Percentiles rank a stretch among this genome's conserved stretches.
Conservation (phyloP, 2,329 filamentous ascomycete species). For the Sporothrix dimorphospora region DNA sequence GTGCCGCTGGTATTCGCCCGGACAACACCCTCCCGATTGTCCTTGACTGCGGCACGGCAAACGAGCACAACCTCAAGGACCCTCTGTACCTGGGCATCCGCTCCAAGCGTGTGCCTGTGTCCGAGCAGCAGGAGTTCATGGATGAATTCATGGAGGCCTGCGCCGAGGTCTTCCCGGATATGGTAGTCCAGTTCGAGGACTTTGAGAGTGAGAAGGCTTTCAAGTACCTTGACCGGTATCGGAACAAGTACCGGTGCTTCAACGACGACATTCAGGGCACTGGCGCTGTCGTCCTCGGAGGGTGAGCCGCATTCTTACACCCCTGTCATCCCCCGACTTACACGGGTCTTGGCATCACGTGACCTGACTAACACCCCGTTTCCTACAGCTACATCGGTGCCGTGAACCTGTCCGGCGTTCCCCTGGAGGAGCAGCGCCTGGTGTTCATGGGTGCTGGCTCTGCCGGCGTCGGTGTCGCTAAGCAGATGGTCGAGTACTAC, state of each 20-base stretch:
- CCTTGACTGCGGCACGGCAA: slow-evolving; percentile 67
- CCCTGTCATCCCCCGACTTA: slow-evolving; percentile 29
- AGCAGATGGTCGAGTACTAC: slow-evolving; percentile 97
- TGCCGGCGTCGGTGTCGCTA: slow-evolving; percentile 94
- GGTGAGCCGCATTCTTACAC: slow-evolving; percentile 50
- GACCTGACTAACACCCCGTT: slow-evolving; percentile 53
- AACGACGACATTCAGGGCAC: slow-evolving; percentile 99
- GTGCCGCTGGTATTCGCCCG: slow-evolving; percentile 91
- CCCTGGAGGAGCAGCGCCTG: slow-evolving; percentile 85
- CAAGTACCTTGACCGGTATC: slow-evolving; percentile 88
- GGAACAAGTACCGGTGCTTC: slow-evolving; percentile 89
- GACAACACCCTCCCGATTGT: slow-evolving; percentile 76
- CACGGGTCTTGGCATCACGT: slow-evolving; percentile 31
- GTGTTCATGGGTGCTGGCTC: slow-evolving; percentile 97
- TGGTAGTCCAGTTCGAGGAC: slow-evolving; percentile 91
- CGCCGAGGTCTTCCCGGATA: slow-evolving; percentile 69
- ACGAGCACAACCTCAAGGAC: slow-evolving; percentile 67
- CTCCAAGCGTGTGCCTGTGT: slow-evolving; percentile 74
- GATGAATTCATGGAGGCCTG: slow-evolving; percentile 96
- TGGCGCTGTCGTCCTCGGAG: slow-evolving; percentile 89
- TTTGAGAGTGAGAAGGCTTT: slow-evolving; percentile 94
- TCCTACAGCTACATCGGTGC: slow-evolving; percentile 63
- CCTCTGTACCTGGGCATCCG: slow-evolving; percentile 88
- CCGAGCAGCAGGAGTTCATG: slow-evolving; percentile 87
- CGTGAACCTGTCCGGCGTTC: slow-evolving; percentile 83